Evolutionary conservation across 495 filamentous ascomycete species (phyloP).

Genomic region (Aspergillus bertholletiae): DNA sequence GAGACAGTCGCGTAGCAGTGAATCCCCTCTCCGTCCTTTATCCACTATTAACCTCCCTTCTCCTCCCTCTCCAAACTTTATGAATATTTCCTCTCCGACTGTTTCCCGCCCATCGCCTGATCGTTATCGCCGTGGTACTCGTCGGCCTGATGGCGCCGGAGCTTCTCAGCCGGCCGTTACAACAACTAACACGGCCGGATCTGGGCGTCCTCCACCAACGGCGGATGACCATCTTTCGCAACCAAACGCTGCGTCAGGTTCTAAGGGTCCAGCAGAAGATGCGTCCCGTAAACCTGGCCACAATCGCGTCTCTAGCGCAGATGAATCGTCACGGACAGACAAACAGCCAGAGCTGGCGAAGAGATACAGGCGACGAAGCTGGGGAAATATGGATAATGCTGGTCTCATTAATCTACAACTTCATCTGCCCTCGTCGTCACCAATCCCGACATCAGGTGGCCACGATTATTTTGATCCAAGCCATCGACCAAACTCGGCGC

Average conservation of each 20-base stretch:
- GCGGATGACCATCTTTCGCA: slow-evolving; percentile 24
- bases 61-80: slow-evolving; percentile 31
- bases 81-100: slow-evolving; percentile 44
- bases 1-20: slow-evolving; percentile 31
- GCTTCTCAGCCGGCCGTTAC: slow-evolving; percentile 41
- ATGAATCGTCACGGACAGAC: slow-evolving; percentile 47
- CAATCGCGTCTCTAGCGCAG: slow-evolving; percentile 47
- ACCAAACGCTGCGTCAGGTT: slow-evolving; percentile 3
- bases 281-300: slow-evolving; percentile 23
- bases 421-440: slow-evolving; percentile 29
- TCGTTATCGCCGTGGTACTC: slow-evolving; percentile 60
- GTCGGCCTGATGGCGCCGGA: slow-evolving; percentile 42
- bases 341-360: slow-evolving; percentile 61
- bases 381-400: slow-evolving; percentile 71
- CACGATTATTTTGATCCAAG: slow-evolving; percentile 37
- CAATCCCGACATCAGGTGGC: slow-evolving; percentile 19
- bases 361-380: slow-evolving; percentile 76
- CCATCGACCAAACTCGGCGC: slow-evolving; percentile 46
- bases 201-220: slow-evolving; percentile 7
- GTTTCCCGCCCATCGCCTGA: slow-evolving; percentile 61
- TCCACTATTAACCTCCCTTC: slow-evolving; percentile 49
- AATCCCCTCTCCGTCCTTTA: slow-evolving; percentile 41
- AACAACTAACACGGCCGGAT: slow-evolving; percentile 16
- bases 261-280: slow-evolving; percentile 7
- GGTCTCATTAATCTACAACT: slow-evolving; percentile 38